Conservation (phyloP, 2,329 filamentous ascomycete species). For the Colletotrichum incanum region DNA sequence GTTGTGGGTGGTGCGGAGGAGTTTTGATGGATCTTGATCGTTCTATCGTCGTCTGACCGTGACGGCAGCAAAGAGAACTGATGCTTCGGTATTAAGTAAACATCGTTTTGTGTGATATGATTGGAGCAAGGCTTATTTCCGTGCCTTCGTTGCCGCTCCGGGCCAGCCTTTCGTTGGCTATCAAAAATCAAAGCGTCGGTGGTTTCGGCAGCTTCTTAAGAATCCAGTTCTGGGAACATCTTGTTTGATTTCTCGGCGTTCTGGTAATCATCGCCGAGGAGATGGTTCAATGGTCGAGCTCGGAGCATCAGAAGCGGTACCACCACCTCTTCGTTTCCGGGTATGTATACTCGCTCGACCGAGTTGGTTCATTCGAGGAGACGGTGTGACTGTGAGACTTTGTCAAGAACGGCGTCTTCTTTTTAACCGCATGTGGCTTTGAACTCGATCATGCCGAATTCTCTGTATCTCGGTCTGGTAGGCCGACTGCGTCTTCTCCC, state of each 20-base stretch:
- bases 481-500: background rate
- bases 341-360: background rate
- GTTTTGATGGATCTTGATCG: background rate
- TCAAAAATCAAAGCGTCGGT: background rate
- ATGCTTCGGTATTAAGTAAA: background rate
- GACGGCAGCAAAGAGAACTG: background rate
- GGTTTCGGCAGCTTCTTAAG: background rate
- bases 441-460: no score
- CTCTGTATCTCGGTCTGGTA: background rate
- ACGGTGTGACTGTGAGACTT: background rate
- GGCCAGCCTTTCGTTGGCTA: background rate
- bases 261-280: background rate
- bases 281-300: background rate
- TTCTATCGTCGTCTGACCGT: background rate
- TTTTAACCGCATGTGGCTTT: no score
- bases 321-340: background rate
- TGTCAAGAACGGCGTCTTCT: no score
- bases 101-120: background rate
- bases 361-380: background rate
- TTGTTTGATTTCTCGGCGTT: background rate
- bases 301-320: no score
- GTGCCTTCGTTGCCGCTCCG: background rate
- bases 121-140: background rate
- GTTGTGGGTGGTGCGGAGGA: background rate
- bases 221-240: background rate